Evolutionary conservation across 768 basidiomycete genomes (phyloP).

Genomic region (Vararia minispora): DNA sequence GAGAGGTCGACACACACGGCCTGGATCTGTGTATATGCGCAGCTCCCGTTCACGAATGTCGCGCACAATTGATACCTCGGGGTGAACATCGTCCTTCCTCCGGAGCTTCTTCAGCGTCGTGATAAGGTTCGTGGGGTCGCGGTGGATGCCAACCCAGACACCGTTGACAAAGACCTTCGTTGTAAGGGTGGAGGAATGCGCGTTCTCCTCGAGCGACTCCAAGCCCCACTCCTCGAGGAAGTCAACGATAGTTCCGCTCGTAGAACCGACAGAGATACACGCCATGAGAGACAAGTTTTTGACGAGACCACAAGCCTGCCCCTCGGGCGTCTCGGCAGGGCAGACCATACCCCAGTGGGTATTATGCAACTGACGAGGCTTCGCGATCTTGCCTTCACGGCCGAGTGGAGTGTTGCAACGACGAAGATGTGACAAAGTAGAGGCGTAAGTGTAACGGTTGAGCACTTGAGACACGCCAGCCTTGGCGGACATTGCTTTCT

Average conservation of each 20-base stretch:
- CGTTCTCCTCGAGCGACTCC: slow-evolving; percentile 90
- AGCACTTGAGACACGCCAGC: slow-evolving; percentile 98
- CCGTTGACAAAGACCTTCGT: slow-evolving; percentile 99
- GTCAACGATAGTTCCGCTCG: slow-evolving; percentile 92
- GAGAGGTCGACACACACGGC: slow-evolving; percentile 91
- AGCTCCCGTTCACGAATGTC: slow-evolving; percentile 96
- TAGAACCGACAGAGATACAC: slow-evolving; percentile 95
- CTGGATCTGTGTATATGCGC: slow-evolving; percentile 91
- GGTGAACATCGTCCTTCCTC: slow-evolving; percentile 88
- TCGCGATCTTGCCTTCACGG: slow-evolving; percentile 97
- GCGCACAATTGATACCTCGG: slow-evolving; percentile 94
- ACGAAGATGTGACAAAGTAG: slow-evolving; percentile 94
- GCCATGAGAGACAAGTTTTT: slow-evolving; percentile 98
- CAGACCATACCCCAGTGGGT: slow-evolving; percentile 99
- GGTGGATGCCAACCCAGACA: slow-evolving; percentile 99
- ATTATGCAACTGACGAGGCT: slow-evolving; percentile 97
- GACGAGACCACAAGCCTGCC: slow-evolving; percentile 97
- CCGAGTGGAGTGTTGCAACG: slow-evolving; percentile 97
- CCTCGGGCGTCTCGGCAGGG: slow-evolving; percentile 98
- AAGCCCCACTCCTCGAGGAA: slow-evolving; percentile 99
- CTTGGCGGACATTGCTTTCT: slow-evolving; percentile 96
- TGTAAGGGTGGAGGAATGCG: slow-evolving; percentile 67
- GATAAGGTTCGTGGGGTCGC: slow-evolving; percentile 86
- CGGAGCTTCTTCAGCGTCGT: slow-evolving; percentile 88
- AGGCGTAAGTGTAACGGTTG: slow-evolving; percentile 97